phyloP scores from a whole-genome alignment of 2,329 filamentous ascomycete species.

The Botrytis pseudocinerea region DNA sequence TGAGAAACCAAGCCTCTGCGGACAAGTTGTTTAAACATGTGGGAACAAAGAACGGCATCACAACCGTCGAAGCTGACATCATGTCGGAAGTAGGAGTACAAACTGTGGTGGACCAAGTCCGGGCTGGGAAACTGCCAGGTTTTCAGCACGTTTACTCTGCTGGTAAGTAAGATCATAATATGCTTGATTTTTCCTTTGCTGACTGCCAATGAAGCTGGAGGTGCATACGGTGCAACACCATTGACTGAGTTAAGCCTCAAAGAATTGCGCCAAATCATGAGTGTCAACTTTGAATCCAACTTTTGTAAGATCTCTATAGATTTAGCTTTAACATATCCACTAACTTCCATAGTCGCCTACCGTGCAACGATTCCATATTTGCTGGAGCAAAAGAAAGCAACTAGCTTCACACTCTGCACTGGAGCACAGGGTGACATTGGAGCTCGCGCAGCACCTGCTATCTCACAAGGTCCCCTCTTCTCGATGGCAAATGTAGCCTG shows the following conservation, averaged over 20 bases:
- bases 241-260: not conserved
- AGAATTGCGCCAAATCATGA: not conserved
- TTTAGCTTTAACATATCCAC: not conserved
- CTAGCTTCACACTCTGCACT: conserved; percentile 43
- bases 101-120: conserved; percentile 43
- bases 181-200: not conserved
- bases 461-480: conserved; percentile 45
- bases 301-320: not conserved
- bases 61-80: not conserved
- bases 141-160: conserved; percentile 45
- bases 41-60: conserved; percentile 30
- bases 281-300: not conserved
- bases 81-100: conserved; percentile 37
- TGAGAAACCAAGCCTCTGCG: conserved; percentile 42
- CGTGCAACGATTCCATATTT: conserved; percentile 41
- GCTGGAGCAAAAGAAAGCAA: conserved; percentile 35
- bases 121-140: conserved; percentile 41
- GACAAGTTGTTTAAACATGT: conserved; percentile 42
- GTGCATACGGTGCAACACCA: not conserved
- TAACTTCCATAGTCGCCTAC: conserved; percentile 1
- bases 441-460: conserved; percentile 31
- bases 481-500: conserved; percentile 40
- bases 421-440: conserved; percentile 39
- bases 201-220: not conserved
- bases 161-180: conserved; percentile 29